Conservation (phyloP, 352 stramenopile genomes). For the Phytophthora kernoviae region DNA sequence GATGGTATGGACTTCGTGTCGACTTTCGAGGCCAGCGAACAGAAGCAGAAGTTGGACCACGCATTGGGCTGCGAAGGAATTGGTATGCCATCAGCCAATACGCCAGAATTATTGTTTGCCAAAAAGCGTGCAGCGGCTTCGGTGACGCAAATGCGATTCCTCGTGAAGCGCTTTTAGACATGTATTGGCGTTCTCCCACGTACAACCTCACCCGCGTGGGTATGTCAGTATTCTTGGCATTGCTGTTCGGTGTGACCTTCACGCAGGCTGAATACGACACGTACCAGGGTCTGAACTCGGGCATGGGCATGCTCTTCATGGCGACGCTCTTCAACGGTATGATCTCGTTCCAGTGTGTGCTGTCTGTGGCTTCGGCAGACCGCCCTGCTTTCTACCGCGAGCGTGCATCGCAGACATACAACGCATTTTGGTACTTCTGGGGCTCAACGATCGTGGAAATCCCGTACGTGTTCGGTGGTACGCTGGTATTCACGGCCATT, state of each 20-base stretch:
- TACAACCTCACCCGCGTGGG: slow-evolving; percentile 88
- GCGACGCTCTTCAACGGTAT: slow-evolving; percentile 85
- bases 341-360: slow-evolving; percentile 70
- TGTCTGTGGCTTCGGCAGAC: slow-evolving; percentile 76
- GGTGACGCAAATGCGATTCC: slow-evolving; percentile 25
- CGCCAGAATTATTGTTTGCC: slow-evolving; percentile 24
- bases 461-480: slow-evolving; percentile 74
- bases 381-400: slow-evolving; percentile 87
- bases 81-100: slow-evolving; percentile 12
- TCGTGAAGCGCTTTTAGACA: slow-evolving; percentile 32
- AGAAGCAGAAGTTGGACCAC: slow-evolving; percentile 19
- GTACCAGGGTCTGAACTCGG: slow-evolving; percentile 52
- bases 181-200: slow-evolving; percentile 59
- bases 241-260: slow-evolving; percentile 86
- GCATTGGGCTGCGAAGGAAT: slow-evolving; percentile 20
- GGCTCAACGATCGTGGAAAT: slow-evolving; percentile 88
- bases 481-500: slow-evolving; percentile 31
- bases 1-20: slow-evolving; percentile 43
- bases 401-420: slow-evolving; percentile 84
- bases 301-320: slow-evolving; percentile 87
- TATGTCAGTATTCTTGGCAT: slow-evolving; percentile 73
- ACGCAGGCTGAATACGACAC: slow-evolving; percentile 43
- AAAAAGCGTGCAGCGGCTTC: slow-evolving; percentile 27
- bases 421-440: slow-evolving; percentile 68
- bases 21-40: slow-evolving; percentile 33